phyloP scores from a whole-genome alignment of 2,329 filamentous ascomycete species.

The Phyllosticta paracitricarpa region DNA sequence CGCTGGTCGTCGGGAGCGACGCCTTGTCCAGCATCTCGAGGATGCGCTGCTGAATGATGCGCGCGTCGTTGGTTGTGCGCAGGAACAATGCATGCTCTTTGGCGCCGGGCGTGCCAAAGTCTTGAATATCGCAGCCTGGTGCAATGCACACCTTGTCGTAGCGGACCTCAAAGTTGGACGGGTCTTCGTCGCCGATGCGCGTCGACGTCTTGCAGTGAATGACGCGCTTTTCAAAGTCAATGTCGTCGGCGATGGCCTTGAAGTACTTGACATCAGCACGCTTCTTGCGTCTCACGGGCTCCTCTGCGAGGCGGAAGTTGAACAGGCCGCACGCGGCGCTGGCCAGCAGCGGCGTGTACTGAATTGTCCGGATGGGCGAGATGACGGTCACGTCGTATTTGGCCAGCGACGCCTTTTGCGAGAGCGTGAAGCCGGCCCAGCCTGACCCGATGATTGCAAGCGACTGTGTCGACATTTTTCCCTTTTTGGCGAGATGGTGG shows the following conservation, averaged over 20 bases:
- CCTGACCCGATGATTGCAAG: conserved; percentile 31
- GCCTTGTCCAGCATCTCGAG: conserved; percentile 30
- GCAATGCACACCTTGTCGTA: conserved; percentile 36
- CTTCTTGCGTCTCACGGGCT: conserved; percentile 30
- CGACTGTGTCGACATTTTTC: neutral
- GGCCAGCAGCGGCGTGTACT: conserved; percentile 35
- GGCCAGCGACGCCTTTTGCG: conserved; percentile 26
- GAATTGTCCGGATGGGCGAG: conserved; percentile 34
- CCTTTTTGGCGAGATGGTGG: neutral
- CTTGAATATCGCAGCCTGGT: conserved; percentile 31
- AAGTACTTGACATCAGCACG: conserved; percentile 22
- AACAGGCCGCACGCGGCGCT: conserved; percentile 36
- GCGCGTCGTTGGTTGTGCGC: conserved; percentile 27
- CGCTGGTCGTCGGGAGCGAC: conserved; percentile 19
- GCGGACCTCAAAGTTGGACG: conserved; percentile 24
- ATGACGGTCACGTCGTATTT: conserved; percentile 33
- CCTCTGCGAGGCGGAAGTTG: conserved; percentile 37
- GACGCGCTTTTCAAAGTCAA: conserved; percentile 28
- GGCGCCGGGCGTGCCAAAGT: conserved; percentile 33
- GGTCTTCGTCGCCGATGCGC: neutral
- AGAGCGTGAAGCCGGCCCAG: conserved; percentile 32
- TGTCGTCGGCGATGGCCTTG: conserved; percentile 30
- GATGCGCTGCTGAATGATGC: conserved; percentile 25
- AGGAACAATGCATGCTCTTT: conserved; percentile 31
- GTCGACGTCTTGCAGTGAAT: neutral